phyloP scores from a whole-genome alignment of 768 basidiomycete genomes.

The Lactarius hengduanensis region DNA sequence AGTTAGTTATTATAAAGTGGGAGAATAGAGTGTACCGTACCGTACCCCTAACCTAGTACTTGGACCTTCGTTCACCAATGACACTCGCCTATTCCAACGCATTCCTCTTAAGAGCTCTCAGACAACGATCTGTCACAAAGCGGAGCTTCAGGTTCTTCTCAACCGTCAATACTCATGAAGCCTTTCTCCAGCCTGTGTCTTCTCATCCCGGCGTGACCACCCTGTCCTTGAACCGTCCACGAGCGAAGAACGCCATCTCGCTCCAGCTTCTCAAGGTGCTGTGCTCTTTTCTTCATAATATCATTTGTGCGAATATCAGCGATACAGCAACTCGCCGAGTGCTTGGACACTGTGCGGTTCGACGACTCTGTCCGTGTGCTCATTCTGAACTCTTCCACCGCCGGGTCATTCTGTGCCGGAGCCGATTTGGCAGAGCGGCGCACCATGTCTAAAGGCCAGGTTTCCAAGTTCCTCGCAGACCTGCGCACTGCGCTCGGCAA shows the following conservation, averaged over 20 bases:
- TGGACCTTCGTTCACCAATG: background rate
- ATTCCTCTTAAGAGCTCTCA: constrained; percentile 5
- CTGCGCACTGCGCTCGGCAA: constrained; percentile 67
- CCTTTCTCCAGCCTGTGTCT: constrained; percentile 20
- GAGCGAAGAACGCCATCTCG: constrained; percentile 27
- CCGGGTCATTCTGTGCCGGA: constrained; percentile 87
- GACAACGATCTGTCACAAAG: background rate
- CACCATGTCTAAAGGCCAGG: constrained; percentile 74
- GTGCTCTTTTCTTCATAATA: background rate
- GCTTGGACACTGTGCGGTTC: constrained; percentile 13
- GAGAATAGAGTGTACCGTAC: background rate
- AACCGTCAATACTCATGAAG: constrained; percentile 21
- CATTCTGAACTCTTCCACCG: constrained; percentile 74
- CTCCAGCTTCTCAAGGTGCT: constrained; percentile 26
- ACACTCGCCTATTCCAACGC: constrained; percentile 9
- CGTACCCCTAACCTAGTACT: background rate
- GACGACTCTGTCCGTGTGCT: constrained; percentile 75
- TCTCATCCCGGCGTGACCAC: constrained; percentile 22
- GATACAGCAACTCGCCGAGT: constrained; percentile 24
- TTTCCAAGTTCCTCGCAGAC: constrained; percentile 72
- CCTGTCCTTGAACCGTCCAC: constrained; percentile 27
- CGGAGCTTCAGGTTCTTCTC: constrained; percentile 17
- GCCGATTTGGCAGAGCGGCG: constrained; percentile 86
- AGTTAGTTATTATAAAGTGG: background rate
- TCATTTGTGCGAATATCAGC: background rate